Percentiles rank a stretch among this genome's conserved stretches.
phyloP scores from a whole-genome alignment of 2,329 filamentous ascomycete species.

The Fusarium begoniae region DNA sequence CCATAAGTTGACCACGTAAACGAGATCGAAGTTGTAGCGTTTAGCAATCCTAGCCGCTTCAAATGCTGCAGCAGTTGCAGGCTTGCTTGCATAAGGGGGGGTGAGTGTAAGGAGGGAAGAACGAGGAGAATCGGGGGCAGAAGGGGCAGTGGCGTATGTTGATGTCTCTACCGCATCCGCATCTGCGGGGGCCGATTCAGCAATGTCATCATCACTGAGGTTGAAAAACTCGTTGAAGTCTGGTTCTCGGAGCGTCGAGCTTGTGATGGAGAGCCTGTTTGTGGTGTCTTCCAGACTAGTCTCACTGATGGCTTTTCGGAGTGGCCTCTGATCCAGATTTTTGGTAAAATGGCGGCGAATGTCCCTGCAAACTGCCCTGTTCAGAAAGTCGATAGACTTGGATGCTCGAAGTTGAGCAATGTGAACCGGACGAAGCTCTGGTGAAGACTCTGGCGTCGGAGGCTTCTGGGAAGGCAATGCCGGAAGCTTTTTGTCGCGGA shows the following conservation, averaged over 20 bases:
- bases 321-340: slow-evolving; percentile 36
- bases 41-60: slow-evolving; percentile 65
- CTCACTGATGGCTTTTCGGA: slow-evolving; percentile 44
- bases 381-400: slow-evolving; percentile 43
- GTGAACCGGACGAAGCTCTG: slow-evolving; percentile 45
- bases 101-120: slow-evolving; percentile 54
- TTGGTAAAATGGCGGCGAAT: slow-evolving; percentile 42
- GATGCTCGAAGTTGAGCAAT: slow-evolving; percentile 42
- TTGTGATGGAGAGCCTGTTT: slow-evolving; percentile 40
- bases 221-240: slow-evolving; percentile 63
- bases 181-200: slow-evolving; percentile 51
- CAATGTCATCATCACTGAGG: slow-evolving; percentile 67
- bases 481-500: slow-evolving; percentile 44
- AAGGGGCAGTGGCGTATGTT: slow-evolving; percentile 30
- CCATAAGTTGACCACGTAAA: slow-evolving; percentile 69
- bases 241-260: slow-evolving; percentile 58
- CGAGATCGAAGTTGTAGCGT: slow-evolving; percentile 65
- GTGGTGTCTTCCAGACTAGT: slow-evolving; percentile 45
- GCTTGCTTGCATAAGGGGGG: slow-evolving; percentile 55
- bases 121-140: slow-evolving; percentile 37
- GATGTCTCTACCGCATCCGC: slow-evolving; percentile 15
- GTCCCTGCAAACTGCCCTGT: slow-evolving; percentile 40
- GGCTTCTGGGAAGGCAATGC: slow-evolving; percentile 37
- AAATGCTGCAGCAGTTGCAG: slow-evolving; percentile 60
- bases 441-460: slow-evolving; percentile 49